Conservation (phyloP, 352 stramenopile genomes). For the Pythium monospermum region DNA sequence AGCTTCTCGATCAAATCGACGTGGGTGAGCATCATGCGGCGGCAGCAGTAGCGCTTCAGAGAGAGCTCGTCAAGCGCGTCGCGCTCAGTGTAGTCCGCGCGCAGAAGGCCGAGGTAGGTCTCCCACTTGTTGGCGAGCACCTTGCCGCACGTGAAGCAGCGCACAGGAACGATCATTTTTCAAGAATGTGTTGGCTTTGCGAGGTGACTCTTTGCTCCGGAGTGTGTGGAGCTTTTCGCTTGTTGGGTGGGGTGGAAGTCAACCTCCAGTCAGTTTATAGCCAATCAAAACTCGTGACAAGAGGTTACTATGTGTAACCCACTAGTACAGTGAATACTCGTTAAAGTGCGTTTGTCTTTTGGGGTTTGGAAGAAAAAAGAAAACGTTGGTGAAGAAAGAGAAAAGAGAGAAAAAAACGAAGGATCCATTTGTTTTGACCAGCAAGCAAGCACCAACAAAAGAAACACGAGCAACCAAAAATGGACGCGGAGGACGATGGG, state of each 20-base stretch:
- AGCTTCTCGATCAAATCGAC: constrained; percentile 99
- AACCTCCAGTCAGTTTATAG: constrained; percentile 14
- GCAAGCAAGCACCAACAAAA: too few relatives aligned
- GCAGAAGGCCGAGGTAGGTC: constrained; percentile 96
- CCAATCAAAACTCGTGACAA: constrained; percentile 1
- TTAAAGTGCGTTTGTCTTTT: constrained; percentile 6
- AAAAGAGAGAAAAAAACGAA: background rate
- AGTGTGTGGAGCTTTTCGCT: too few relatives aligned
- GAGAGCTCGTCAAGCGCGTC: constrained; percentile 98
- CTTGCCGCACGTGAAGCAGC: constrained; percentile 99
- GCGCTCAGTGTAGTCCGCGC: constrained; percentile 96
- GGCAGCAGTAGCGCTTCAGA: constrained; percentile 98
- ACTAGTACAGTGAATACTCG: constrained; percentile 1
- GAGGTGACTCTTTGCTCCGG: background rate
- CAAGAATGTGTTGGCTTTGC: background rate
- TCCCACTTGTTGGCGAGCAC: constrained; percentile 99
- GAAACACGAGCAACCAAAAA: too few relatives aligned
- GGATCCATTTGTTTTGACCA: too few relatives aligned
- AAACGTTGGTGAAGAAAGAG: background rate
- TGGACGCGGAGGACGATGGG: too few relatives aligned
- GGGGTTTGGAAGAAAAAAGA: background rate
- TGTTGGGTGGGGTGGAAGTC: background rate
- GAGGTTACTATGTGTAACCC: background rate
- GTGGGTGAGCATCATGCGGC: constrained; percentile 99
- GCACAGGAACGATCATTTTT: constrained; percentile 98